Evolutionary conservation across 2,329 filamentous ascomycete species (phyloP), one percentile per base, ranked within the genome.

Genomic region (Ascochyta koolunga): DNA sequence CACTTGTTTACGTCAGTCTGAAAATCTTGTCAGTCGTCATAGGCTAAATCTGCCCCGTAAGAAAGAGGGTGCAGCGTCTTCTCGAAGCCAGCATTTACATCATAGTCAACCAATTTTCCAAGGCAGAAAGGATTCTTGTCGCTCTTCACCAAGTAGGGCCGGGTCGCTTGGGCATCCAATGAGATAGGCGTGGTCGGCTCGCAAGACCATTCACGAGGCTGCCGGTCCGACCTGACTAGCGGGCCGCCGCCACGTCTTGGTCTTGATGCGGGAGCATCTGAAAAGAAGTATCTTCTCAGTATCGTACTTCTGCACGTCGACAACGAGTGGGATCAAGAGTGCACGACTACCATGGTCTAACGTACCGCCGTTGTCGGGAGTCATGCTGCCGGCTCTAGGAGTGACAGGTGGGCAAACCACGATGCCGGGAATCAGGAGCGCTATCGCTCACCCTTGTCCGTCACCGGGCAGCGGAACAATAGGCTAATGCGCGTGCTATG

Each of bases 201-300:
- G 56, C 60, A 50, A 54, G 50, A 39, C 21, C 29, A 37, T 47
- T 27, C 45, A 43, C 47, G 33, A 59, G 60, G 58, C 58, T 58
- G 50, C 47, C 40, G 59, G 55, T 51, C 50, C 49, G 54, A 58
- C 58, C 44, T 59, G 51, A 61, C 61, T 61, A 65, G 64, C 59
- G 63, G 63, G 59, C 59, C 62, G 64, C 59, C 52, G 58, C 56
- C 52, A 55, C 7, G 27, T 32, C 57, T 57, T 60, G 60, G 27
- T 32, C 57, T 57, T 60, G 60, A 56, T 55, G 61, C 60, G 60
- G 62, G 58, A 61, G 61, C 61, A 54, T 62, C 51, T 59, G 45
- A 58, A 48, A 53, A 18, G 13, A 58, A 25, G 40, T 45, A 42
- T 49, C 38, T 8, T 25, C 11, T 27, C 2, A 3, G 21, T 25